Evolutionary conservation across 2,329 filamentous ascomycete genomes (phyloP).

Genomic region (Gaeumannomyces tritici): DNA sequence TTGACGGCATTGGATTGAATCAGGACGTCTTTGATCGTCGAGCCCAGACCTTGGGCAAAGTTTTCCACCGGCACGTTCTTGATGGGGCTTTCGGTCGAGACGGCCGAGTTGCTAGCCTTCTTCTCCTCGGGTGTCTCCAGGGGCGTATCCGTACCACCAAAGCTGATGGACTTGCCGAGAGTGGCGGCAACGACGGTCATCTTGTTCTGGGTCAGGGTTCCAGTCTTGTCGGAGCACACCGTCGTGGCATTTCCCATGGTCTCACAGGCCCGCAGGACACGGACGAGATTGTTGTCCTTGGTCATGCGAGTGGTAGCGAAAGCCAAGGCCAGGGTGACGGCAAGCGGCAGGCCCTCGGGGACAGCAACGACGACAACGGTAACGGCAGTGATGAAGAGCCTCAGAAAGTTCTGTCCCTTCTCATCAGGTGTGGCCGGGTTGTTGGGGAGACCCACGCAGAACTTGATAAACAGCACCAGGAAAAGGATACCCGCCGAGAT

Average conservation of each 20-base stretch:
- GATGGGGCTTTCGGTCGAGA: slow-evolving; percentile 13
- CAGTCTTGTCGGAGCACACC: slow-evolving; percentile 61
- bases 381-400: slow-evolving; percentile 54
- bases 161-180: slow-evolving; percentile 44
- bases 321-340: slow-evolving; percentile 57
- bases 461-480: slow-evolving; percentile 69
- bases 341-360: slow-evolving; percentile 55
- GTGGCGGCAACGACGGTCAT: slow-evolving; percentile 58
- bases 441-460: slow-evolving; percentile 53
- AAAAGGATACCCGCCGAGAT: slow-evolving; percentile 66
- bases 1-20: slow-evolving; percentile 53
- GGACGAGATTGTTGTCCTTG: slow-evolving; percentile 63
- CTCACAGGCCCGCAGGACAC: slow-evolving; percentile 57
- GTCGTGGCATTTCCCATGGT: slow-evolving; percentile 55
- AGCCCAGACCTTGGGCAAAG: slow-evolving; percentile 24
- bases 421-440: slow-evolving; percentile 33
- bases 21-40: slow-evolving; percentile 40
- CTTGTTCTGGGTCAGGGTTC: slow-evolving; percentile 58
- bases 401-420: slow-evolving; percentile 39
- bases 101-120: slow-evolving; percentile 7
- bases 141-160: slow-evolving; percentile 16
- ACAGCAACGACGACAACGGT: slow-evolving; percentile 59
- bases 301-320: slow-evolving; percentile 60
- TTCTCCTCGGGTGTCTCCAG: not conserved
- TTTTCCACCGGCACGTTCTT: slow-evolving; percentile 1